These are phyloP conservation scores for Mycena epipterygia DNA, from an alignment of 768 basidiomycete species.

Conservation along the genomic window DNA sequence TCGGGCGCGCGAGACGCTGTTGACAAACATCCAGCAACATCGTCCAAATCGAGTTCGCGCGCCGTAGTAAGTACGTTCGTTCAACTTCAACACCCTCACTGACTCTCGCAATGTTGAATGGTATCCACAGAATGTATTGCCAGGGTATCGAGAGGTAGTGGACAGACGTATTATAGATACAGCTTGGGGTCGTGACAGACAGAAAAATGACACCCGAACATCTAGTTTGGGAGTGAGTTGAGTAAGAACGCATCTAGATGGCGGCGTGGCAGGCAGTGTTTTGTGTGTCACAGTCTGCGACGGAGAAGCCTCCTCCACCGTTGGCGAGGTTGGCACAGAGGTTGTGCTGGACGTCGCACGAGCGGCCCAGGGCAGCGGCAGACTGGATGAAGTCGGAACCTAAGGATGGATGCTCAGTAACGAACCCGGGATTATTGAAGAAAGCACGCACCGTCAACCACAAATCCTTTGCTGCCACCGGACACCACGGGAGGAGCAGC, in stretches of 20 bases:
- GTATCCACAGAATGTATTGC: slow-evolving; percentile 34
- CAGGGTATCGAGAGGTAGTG: slow-evolving; percentile 25
- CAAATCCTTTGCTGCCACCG: slow-evolving; percentile 62
- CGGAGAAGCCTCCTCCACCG: slow-evolving; percentile 56
- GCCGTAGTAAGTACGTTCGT: too few species aligned
- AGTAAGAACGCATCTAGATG: slow-evolving; percentile 36
- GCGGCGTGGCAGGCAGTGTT: slow-evolving; percentile 44
- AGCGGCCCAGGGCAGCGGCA: slow-evolving; percentile 65
- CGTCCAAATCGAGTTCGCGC: too few species aligned
- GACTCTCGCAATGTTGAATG: not conserved
- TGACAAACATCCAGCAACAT: too few species aligned
- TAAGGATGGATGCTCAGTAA: not conserved
- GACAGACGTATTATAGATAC: slow-evolving; percentile 60
- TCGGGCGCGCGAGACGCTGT: too few species aligned
- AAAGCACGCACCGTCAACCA: slow-evolving; percentile 47
- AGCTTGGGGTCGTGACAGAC: slow-evolving; percentile 52
- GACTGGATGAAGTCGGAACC: slow-evolving; percentile 63
- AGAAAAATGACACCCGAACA: slow-evolving; percentile 44
- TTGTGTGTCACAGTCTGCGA: slow-evolving; percentile 44
- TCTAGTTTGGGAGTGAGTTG: slow-evolving; percentile 44
- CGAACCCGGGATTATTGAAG: not conserved
- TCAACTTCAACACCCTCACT: too few species aligned
- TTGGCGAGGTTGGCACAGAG: slow-evolving; percentile 66
- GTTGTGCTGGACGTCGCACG: slow-evolving; percentile 73
- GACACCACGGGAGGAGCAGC: slow-evolving; percentile 58